Base-by-base conservation (phyloP, 139 green algal genomes). In the Chlorella ohadii region DNA sequence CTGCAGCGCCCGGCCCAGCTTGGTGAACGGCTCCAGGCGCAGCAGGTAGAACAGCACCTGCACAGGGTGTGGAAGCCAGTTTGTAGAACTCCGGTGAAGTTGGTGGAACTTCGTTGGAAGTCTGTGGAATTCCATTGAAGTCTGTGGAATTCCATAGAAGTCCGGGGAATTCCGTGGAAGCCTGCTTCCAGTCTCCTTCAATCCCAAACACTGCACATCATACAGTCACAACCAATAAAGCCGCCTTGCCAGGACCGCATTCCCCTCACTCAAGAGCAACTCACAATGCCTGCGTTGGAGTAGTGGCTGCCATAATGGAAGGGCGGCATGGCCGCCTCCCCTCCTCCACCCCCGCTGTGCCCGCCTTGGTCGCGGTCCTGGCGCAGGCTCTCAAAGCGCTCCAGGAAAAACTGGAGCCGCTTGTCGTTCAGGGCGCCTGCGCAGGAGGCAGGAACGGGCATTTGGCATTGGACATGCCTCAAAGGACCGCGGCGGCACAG, bases 241-340 rank as follows among this genome's bases (percentile, higher is more conserved):
- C 51, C 51, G 11, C 11, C 44, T 55, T 11, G 44, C 44, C 51
- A 59, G 51, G 51, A 9, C 51, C 51, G 15, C 51, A 59, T 51
- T 16, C 11, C 51, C 51, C 44, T 36, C 5, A 4, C 16, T 3
- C 64, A 34, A 6, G 20, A 63, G 25, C 71, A 11, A 6, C 76
- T 72, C 81, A 85, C 81, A 0, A 55, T 98, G 36, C 95, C 94
- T 27, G 84, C 90, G 55, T 66, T 93, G 66, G 65, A 92, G 93
- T 99, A 99, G 90, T 99, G 97, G 0, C 92, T 96, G 78, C 97
- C 97, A 83, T 98, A 99, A 88, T 99, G 88, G 85, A 98, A 99
- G 44, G 94, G 93, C 57, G 93, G 92, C 31, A 86, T 66, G 47
- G 25, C 41, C 64, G 51, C 44, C 86, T 68, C 72, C 41, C 20